Conservation (phyloP, 2,329 filamentous ascomycete genomes). For the Claviceps paspali region DNA sequence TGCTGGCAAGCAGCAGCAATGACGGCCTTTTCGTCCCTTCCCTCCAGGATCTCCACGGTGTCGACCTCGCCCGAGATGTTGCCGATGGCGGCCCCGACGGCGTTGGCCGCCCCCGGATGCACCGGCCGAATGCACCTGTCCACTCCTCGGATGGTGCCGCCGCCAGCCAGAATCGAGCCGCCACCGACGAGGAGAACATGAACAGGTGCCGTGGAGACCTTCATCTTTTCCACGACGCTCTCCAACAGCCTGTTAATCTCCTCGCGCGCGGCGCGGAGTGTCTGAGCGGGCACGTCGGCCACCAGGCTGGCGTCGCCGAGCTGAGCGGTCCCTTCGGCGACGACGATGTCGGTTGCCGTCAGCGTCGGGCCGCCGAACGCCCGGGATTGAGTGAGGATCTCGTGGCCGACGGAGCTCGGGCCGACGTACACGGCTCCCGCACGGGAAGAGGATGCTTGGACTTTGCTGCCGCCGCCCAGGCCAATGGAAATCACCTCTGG, state of each 20-base stretch:
- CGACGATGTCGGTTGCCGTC: slow-evolving; percentile 38
- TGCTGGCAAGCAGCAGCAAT: slow-evolving; percentile 24
- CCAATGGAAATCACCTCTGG: slow-evolving; percentile 40
- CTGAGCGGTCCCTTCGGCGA: slow-evolving; percentile 17
- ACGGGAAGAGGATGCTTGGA: slow-evolving; percentile 13
- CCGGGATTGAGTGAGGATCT: slow-evolving; percentile 29
- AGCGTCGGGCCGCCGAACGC: slow-evolving; percentile 37
- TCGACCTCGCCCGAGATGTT: slow-evolving; percentile 38
- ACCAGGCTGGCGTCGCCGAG: slow-evolving; percentile 18
- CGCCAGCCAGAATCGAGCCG: slow-evolving; percentile 35
- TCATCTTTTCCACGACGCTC: slow-evolving; percentile 37
- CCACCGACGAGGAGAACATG: slow-evolving; percentile 42
- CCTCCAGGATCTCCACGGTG: slow-evolving; percentile 30
- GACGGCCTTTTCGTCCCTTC: slow-evolving; percentile 20
- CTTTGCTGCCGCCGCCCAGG: slow-evolving; percentile 35
- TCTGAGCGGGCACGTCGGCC: slow-evolving; percentile 9
- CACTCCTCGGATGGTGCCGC: slow-evolving; percentile 32
- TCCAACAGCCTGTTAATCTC: slow-evolving; percentile 33
- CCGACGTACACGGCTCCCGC: slow-evolving; percentile 28
- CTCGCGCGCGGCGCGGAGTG: slow-evolving; percentile 11
- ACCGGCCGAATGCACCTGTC: slow-evolving; percentile 33
- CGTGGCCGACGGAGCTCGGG: slow-evolving; percentile 39
- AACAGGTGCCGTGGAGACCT: slow-evolving; percentile 35
- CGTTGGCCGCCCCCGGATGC: slow-evolving; percentile 41
- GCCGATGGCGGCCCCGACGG: slow-evolving; percentile 43